These are phyloP conservation scores for Penicillium brevicompactum DNA, from an alignment of 2,329 filamentous ascomycete genomes.

Conservation along the genomic window DNA sequence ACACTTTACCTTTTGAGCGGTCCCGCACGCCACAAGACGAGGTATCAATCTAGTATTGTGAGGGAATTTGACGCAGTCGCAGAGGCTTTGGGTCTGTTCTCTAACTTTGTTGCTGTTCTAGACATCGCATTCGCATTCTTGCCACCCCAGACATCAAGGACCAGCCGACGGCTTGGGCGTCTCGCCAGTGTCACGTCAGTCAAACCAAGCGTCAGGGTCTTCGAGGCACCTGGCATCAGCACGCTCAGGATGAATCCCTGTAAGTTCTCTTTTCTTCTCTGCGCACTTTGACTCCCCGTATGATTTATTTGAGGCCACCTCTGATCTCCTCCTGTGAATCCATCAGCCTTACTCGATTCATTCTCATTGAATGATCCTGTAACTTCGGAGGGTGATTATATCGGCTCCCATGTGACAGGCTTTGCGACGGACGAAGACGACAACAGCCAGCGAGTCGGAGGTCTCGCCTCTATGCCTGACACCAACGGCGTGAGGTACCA, in stretches of 20 bases:
- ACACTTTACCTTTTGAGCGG: background rate
- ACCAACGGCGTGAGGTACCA: slow-evolving; percentile 55
- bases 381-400: slow-evolving; percentile 44
- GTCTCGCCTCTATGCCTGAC: slow-evolving; percentile 49
- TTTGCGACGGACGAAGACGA: slow-evolving; percentile 48
- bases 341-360: slow-evolving; percentile 35
- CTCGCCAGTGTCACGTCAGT: slow-evolving; percentile 25
- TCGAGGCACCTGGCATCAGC: slow-evolving; percentile 26
- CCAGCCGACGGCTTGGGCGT: slow-evolving; percentile 19
- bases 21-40: background rate
- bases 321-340: slow-evolving; percentile 3
- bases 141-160: slow-evolving; percentile 20
- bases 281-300: slow-evolving; percentile 5
- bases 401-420: slow-evolving; percentile 36
- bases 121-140: slow-evolving; percentile 11
- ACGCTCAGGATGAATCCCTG: slow-evolving; percentile 27
- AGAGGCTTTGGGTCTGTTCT: slow-evolving; percentile 4
- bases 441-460: slow-evolving; percentile 53
- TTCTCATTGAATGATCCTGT: slow-evolving; percentile 42
- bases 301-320: background rate
- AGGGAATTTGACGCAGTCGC: slow-evolving; percentile 3
- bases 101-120: slow-evolving; percentile 19
- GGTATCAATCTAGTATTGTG: slow-evolving; percentile 12
- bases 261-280: slow-evolving; percentile 14
- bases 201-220: slow-evolving; percentile 22